Percentiles rank a stretch among this genome's conserved stretches.
These are phyloP conservation scores for Aspergillus sclerotioniger DNA, from an alignment of 495 filamentous ascomycete species.

Conservation along the genomic window DNA sequence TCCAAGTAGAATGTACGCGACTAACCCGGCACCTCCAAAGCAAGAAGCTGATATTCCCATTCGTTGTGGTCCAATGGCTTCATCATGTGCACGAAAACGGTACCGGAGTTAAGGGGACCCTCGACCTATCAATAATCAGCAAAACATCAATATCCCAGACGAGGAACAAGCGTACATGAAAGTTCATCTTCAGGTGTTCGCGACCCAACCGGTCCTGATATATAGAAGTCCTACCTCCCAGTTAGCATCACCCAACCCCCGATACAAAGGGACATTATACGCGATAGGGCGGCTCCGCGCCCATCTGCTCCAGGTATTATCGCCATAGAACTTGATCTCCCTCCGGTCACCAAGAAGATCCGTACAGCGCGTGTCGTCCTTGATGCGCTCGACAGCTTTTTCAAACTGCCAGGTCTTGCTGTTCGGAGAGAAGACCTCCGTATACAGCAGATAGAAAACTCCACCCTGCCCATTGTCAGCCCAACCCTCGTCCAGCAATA, in stretches of 20 bases:
- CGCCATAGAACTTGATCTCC: constrained; percentile 80
- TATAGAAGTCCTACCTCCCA: constrained; percentile 51
- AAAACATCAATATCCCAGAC: not conserved
- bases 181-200: constrained; percentile 84
- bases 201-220: constrained; percentile 70
- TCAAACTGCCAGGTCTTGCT: constrained; percentile 88
- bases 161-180: constrained; percentile 61
- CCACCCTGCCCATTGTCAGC: constrained; percentile 54
- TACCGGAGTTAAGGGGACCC: constrained; percentile 72
- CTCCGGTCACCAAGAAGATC: constrained; percentile 72
- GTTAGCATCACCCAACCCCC: not conserved
- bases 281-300: constrained; percentile 79
- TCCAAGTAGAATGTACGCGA: not conserved
- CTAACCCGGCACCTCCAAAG: constrained; percentile 69
- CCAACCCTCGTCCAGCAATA: not conserved
- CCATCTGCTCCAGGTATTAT: constrained; percentile 81
- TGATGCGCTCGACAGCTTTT: constrained; percentile 76
- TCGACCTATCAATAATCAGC: constrained; percentile 58
- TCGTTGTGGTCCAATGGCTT: constrained; percentile 61
- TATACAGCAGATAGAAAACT: constrained; percentile 74
- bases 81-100: constrained; percentile 74
- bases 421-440: constrained; percentile 82
- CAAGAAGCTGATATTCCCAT: constrained; percentile 78
- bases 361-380: constrained; percentile 64
- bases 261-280: constrained; percentile 46